Base-by-base conservation (phyloP, 2,329 filamentous ascomycete genomes). In the Drechslera avenae region DNA sequence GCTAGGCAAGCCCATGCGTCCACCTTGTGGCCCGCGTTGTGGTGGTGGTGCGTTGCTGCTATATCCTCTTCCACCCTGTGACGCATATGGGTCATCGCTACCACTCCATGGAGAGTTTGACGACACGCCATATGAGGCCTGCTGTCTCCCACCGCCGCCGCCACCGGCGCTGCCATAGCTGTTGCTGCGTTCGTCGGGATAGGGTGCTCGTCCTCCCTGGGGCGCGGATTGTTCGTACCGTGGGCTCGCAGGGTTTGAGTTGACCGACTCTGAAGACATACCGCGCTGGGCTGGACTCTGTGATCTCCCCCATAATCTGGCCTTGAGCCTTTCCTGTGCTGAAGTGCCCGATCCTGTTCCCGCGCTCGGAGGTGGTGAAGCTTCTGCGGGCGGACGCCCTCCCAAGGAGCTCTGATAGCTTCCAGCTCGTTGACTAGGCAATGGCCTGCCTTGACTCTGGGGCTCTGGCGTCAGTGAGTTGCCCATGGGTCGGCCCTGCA, bases 291-390 rank as follows among this genome's bases (percentile, higher is more conserved):
- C 76, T 7, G 85, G 83, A 57, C 84, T 87, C 39, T 78, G 78
- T 35, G 82, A 83, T 59, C 82, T 79, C 17, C 84, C 85, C 81
- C 91, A 91, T 37, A 96, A 76, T 55, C 90, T 79, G 64, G 91
- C 90, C 68, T 91, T 90, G 62, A 97, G 78, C 61, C 90, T 81
- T 63, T 96, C 90, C 75, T 95, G 90, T 42, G 91, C 91, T 16
- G 86, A 85, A 28, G 79, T 79, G 30, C 50, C 45, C 21, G 45
- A 41, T 2, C 75, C 78, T 34, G 65, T 73, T 41, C 68, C 73
- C 35, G 63, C 64, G 58, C 68, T 71, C 55, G 78, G 71, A 66
- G 73, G 68, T 54, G 74, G 56, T 52, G 75, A 60, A 53, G 64
- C 49, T 51, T 72, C 66, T 58, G 64, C 67, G 39, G 62, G 46